Conservation (phyloP, 2,329 filamentous ascomycete genomes). For the Trichoderma semiorbis region DNA sequence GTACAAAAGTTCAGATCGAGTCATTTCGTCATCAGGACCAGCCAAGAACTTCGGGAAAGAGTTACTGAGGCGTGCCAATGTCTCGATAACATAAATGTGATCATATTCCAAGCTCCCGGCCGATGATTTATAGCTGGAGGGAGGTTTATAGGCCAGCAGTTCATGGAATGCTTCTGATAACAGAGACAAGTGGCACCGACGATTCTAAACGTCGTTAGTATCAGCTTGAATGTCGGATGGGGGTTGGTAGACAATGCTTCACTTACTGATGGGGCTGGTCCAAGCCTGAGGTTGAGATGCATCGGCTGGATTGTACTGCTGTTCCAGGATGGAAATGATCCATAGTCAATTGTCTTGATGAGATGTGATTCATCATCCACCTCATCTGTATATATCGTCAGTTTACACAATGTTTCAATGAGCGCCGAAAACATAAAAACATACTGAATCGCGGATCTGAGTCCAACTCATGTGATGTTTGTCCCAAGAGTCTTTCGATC, state of each 20-base stretch:
- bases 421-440: conserved; percentile 22
- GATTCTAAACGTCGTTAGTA: conserved; percentile 36
- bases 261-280: conserved; percentile 50
- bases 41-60: conserved; percentile 41
- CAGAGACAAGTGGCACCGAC: conserved; percentile 47
- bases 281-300: conserved; percentile 45
- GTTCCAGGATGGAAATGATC: conserved; percentile 49
- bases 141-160: conserved; percentile 45
- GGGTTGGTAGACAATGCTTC: not conserved
- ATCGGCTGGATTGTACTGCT: conserved; percentile 37
- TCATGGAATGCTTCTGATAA: conserved; percentile 52
- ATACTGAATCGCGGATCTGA: conserved; percentile 46
- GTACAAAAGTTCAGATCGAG: conserved; percentile 41
- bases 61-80: conserved; percentile 40
- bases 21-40: conserved; percentile 33
- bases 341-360: conserved; percentile 48
- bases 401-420: not conserved
- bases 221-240: not conserved
- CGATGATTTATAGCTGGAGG: conserved; percentile 49
- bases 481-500: conserved; percentile 42
- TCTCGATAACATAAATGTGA: conserved; percentile 42
- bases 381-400: conserved; percentile 34
- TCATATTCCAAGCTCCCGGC: conserved; percentile 39
- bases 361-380: conserved; percentile 40
- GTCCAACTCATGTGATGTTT: conserved; percentile 39